Conservation (phyloP, 371 early-diverging fungal genomes). For the Polyrhizophydium stewartii region DNA sequence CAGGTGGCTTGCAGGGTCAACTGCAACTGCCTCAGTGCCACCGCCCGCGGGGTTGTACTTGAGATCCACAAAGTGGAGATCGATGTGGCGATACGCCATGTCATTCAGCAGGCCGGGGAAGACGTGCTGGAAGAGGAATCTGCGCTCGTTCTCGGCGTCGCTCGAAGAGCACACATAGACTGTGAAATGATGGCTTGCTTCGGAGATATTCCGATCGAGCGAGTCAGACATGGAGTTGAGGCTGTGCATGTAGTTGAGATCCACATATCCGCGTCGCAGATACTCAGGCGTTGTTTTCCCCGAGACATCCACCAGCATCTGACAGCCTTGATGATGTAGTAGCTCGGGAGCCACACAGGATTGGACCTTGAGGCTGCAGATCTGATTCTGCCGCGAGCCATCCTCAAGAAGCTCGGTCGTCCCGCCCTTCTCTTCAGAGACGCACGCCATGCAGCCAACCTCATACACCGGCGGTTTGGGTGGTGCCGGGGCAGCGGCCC, state of each 20-base stretch:
- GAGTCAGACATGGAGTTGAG: constrained; percentile 6
- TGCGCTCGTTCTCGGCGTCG: constrained; percentile 11
- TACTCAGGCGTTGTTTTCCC: neutral
- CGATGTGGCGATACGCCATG: neutral
- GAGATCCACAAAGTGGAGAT: constrained; percentile 12
- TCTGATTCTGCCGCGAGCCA: constrained; percentile 1
- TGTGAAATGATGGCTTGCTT: constrained; percentile 4
- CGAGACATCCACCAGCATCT: neutral
- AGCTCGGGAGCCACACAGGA: neutral
- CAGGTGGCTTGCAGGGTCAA: neutral
- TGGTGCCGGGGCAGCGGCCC: too few relatives aligned
- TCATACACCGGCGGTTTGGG: neutral
- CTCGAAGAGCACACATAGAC: constrained; percentile 8
- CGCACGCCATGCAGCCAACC: too few relatives aligned
- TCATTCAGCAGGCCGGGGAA: constrained; percentile 1
- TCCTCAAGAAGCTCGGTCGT: constrained; percentile 2
- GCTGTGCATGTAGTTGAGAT: constrained; percentile 4
- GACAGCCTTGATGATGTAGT: neutral
- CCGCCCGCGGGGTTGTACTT: neutral
- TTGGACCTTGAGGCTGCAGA: neutral
- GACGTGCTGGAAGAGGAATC: constrained; percentile 4
- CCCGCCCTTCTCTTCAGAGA: neutral
- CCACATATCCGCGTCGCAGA: neutral
- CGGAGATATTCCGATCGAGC: neutral
- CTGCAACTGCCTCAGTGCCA: too few relatives aligned